Percentiles rank a stretch among this genome's conserved stretches.
phyloP scores from a whole-genome alignment of 2,329 filamentous ascomycete species.

The Alternaria hordeiaustralica region DNA sequence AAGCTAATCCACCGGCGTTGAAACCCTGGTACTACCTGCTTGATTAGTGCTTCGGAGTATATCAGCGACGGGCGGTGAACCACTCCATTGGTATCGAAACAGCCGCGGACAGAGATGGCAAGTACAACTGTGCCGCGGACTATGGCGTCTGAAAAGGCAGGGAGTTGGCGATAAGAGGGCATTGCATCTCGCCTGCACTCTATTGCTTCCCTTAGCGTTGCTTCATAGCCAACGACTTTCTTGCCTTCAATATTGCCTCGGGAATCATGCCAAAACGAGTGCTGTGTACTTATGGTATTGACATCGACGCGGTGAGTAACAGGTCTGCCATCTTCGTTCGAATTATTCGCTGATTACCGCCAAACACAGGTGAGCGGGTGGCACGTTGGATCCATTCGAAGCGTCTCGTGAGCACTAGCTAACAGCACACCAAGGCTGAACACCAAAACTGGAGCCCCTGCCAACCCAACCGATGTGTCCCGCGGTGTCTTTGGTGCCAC shows the following conservation, averaged over 20 bases:
- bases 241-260: not conserved
- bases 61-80: not conserved
- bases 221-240: not conserved
- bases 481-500: conserved; percentile 52
- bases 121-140: not conserved
- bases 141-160: not conserved
- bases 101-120: not conserved
- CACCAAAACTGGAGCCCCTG: conserved; percentile 45
- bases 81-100: not conserved
- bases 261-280: conserved; percentile 46
- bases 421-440: conserved; percentile 44
- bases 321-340: not conserved
- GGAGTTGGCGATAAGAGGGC: not conserved
- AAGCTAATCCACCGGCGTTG: not conserved
- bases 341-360: not conserved
- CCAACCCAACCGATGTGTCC: conserved; percentile 51
- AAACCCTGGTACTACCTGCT: not conserved
- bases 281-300: conserved; percentile 51
- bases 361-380: conserved; percentile 30
- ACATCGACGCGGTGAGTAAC: conserved; percentile 49
- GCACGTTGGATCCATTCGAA: conserved; percentile 12
- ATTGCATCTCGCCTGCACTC: not conserved
- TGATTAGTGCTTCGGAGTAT: not conserved
- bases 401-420: not conserved
- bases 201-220: not conserved